Evolutionary conservation across 371 early-diverging fungal genomes (phyloP).

Genomic region (Dipsacomyces acuminosporus): DNA sequence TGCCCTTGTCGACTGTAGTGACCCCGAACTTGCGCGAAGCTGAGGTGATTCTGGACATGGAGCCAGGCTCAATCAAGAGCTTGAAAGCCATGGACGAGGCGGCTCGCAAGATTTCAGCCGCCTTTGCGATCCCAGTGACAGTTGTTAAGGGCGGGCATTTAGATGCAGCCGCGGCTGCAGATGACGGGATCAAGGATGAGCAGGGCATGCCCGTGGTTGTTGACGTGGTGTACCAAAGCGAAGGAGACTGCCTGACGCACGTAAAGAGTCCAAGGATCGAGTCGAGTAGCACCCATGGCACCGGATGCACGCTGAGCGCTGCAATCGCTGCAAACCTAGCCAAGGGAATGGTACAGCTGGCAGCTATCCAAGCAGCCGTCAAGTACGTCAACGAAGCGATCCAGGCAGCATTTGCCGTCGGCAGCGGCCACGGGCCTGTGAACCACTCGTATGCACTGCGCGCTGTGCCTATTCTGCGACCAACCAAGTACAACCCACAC

Average conservation of each 20-base stretch:
- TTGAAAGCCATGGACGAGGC: conserved; percentile 54
- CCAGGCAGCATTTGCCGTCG: conserved; percentile 19
- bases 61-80: conserved; percentile 46
- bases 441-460: conserved; percentile 55
- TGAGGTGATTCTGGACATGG: conserved; percentile 51
- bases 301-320: conserved; percentile 81
- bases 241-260: conserved; percentile 41
- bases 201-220: conserved; percentile 43
- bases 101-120: conserved; percentile 50
- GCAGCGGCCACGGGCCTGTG: conserved; percentile 64
- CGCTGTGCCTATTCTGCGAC: conserved; percentile 14
- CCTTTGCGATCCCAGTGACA: conserved; percentile 54
- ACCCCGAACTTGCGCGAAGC: conserved; percentile 85
- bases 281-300: conserved; percentile 74
- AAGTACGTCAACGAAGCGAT: conserved; percentile 27
- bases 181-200: no score
- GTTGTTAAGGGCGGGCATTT: conserved; percentile 81
- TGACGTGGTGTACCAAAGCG: conserved; percentile 62
- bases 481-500: conserved; percentile 45
- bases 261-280: conserved; percentile 55
- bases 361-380: conserved; percentile 54
- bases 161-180: neutral
- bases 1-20: conserved; percentile 66
- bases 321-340: conserved; percentile 73
- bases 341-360: conserved; percentile 52